Base-by-base conservation (phyloP, 129 eudicot genomes). In the Scalesia atractyloides region DNA sequence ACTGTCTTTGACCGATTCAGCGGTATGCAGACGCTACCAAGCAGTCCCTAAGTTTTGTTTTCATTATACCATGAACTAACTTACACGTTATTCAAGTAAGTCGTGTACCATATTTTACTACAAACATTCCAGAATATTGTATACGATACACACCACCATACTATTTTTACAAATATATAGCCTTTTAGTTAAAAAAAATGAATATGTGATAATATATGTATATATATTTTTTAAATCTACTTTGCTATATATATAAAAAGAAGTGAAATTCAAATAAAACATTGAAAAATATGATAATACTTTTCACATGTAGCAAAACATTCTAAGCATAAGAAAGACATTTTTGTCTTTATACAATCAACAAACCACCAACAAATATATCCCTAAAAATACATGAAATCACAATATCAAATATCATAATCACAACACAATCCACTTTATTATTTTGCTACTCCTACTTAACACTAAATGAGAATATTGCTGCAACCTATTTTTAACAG, bases 371-470 rank as follows among this genome's bases (percentile, higher is more conserved):
- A 34, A 49, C 51, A 62, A 18, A 73, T 50, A 11, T 4, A 5
- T 24, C 51, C 24, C 26, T 62, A 8, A 47, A 50, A 63, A 51
- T 48, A 60, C 26, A 50, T 36, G 16, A 18, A 50, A 6, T 50
- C 56, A 50, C 20, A 6, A 50, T 50, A 65, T 51, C 74, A 46
- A 56, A 54, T 49, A 69, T 60, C 44, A 77, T 69, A 69, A 77
- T 69, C 75, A 69, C 71, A 76, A 77, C 44, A 71, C 73, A 78
- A 44, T 78, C 68, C 73, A 78, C 60, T 64, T 78, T 64, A 71
- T 78, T 78, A 41, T 71, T 49, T 64, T 63, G 77, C 77, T 78
- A 71, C 73, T 78, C 77, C 82, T 78, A 72, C 36, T 51, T 64
- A 19, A 66, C 26, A 59, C 69, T 63, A 70, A 39, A 48, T 60